Conservation (phyloP, 2,329 filamentous ascomycete genomes). For the Reticulascus tulasneorum region DNA sequence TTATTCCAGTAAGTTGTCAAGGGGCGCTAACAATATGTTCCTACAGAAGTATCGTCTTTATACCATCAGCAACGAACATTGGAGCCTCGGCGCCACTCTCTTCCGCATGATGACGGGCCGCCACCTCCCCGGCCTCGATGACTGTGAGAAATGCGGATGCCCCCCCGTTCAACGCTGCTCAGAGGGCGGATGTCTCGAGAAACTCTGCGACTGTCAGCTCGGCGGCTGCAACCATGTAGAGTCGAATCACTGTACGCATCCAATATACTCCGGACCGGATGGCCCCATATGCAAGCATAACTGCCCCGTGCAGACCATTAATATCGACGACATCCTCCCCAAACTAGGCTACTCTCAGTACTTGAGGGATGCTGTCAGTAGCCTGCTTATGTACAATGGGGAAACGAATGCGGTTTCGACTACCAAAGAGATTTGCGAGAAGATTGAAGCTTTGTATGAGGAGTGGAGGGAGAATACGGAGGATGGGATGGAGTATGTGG, state of each 20-base stretch:
- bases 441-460: constrained; percentile 19
- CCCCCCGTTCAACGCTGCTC: constrained; percentile 18
- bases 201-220: no score
- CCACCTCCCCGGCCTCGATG: constrained; percentile 20
- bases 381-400: constrained; percentile 20
- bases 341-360: constrained; percentile 22
- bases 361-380: constrained; percentile 18
- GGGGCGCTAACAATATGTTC: neutral
- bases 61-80: constrained; percentile 32
- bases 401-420: constrained; percentile 2
- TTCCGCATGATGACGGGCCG: constrained; percentile 38
- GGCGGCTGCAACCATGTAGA: constrained; percentile 3
- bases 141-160: constrained; percentile 23
- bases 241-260: no score
- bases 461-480: constrained; percentile 25
- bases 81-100: constrained; percentile 31
- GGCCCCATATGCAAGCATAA: constrained; percentile 14
- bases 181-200: constrained; percentile 5
- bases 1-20: neutral
- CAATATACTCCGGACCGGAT: no score
- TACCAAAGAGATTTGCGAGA: constrained; percentile 10
- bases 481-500: constrained; percentile 26
- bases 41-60: constrained; percentile 26
- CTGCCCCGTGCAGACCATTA: constrained; percentile 20
- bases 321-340: constrained; percentile 24